Base-by-base conservation (phyloP, 257 asterid species). In the Fraxinus pennsylvanica region DNA sequence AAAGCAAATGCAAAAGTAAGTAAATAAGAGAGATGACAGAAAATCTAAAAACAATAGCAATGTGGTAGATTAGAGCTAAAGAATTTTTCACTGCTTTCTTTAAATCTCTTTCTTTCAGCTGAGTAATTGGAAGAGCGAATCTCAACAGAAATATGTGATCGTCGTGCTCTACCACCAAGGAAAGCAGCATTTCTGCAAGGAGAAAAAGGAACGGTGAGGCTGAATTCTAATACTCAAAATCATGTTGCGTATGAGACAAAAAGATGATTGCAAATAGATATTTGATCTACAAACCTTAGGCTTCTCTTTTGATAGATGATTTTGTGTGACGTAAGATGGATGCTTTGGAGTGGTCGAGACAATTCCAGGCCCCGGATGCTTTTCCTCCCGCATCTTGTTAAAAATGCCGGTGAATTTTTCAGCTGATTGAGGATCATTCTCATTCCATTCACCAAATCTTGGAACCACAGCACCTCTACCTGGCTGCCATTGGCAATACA, bases 381-480 rank as follows among this genome's bases (percentile, higher is more conserved):
- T 89, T 77, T 86, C 94, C 81, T 86, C 89, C 0, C 93, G 86
- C 71, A 91, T 90, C 63, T 84, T 75, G 81, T 92, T 83, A 81
- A 95, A 95, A 68, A 90, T 89, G 78, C 84, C 86, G 13, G 99
- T 90, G 87, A 86, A 93, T 79, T 92, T 86, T 32, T 93, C 99
- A 12, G 97, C 96, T 1, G 94, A 81, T 68, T 86, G 87, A 65
- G 97, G 95, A 77, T 91, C 82, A 0, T 73, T 89, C 59, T 90
- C 97, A 30, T 94, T 87, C 99, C 99, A 95, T 27, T 84, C 96
- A 0, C 99, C 99, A 72, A 95, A 95, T 87, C 80, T 88, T 71
- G 99, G 99, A 78, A 95, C 92, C 0, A 96, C 91, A 4, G 94
- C 93, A 29, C 94, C 95, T 84, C 83, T 79, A 32, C 88, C 96